Percentiles rank a stretch among this genome's conserved stretches.
These are phyloP conservation scores for Penicillium sp. DNA, from an alignment of 2,329 filamentous ascomycete genomes.

Conservation along the genomic window DNA sequence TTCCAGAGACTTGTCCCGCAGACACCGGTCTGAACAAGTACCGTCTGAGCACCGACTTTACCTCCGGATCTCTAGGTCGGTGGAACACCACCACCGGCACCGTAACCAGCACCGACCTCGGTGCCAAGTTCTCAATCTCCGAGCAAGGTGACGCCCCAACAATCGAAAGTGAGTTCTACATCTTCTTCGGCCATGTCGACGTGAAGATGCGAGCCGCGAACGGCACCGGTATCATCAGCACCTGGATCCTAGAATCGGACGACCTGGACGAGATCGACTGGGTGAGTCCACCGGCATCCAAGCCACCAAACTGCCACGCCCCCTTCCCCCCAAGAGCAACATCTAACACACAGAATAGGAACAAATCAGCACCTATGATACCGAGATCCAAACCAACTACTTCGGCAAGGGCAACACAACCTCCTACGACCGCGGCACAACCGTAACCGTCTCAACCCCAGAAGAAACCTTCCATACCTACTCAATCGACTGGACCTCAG, in stretches of 20 bases:
- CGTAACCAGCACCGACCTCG: slow-evolving; percentile 65
- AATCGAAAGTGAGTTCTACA: slow-evolving; percentile 87
- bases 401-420: slow-evolving; percentile 85
- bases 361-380: slow-evolving; percentile 36
- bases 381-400: slow-evolving; percentile 74
- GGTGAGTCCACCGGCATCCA: slow-evolving; percentile 63
- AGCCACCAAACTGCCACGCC: neutral
- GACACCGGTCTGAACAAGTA: slow-evolving; percentile 64
- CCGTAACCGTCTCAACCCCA: slow-evolving; percentile 64
- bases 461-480: slow-evolving; percentile 46
- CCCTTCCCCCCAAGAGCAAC: neutral
- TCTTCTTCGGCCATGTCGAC: slow-evolving; percentile 94
- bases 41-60: slow-evolving; percentile 35
- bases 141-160: slow-evolving; percentile 79
- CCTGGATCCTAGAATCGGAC: slow-evolving; percentile 84
- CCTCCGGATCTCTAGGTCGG: slow-evolving; percentile 48
- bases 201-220: slow-evolving; percentile 82
- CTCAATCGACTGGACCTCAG: slow-evolving; percentile 63
- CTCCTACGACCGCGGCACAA: slow-evolving; percentile 79
- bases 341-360: slow-evolving; percentile 25
- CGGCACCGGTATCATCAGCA: slow-evolving; percentile 88
- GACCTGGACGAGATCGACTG: slow-evolving; percentile 94
- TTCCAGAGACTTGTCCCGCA: slow-evolving; percentile 58
- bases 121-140: slow-evolving; percentile 76
- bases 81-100: slow-evolving; percentile 67